A percentile compares a stretch with the other conserved stretches of the same genome.
phyloP scores from a whole-genome alignment of 352 stramenopile genomes.

The Phytophthora ohioensis region DNA sequence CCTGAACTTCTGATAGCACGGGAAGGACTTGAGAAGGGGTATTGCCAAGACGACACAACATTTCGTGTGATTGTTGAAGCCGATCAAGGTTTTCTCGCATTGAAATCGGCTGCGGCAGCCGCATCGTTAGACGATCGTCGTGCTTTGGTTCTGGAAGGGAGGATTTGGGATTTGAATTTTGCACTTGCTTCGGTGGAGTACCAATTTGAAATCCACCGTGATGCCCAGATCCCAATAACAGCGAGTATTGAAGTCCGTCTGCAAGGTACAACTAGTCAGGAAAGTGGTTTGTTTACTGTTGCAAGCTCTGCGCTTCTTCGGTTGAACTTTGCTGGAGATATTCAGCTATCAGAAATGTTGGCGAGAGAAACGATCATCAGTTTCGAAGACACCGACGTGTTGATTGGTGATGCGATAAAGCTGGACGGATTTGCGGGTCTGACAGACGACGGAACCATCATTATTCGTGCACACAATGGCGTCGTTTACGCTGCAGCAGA shows the following conservation, averaged over 20 bases:
- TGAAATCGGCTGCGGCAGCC: background rate
- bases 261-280: background rate
- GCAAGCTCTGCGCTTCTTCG: conserved; percentile 20
- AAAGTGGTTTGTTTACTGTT: background rate
- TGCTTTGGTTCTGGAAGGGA: conserved; percentile 23
- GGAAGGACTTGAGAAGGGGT: conserved; percentile 38
- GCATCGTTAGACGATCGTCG: background rate
- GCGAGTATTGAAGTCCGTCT: conserved; percentile 17
- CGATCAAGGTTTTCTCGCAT: conserved; percentile 12
- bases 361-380: conserved; percentile 11
- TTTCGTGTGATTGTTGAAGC: conserved; percentile 23
- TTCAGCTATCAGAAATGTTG: conserved; percentile 15
- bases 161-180: conserved; percentile 26
- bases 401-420: conserved; percentile 27
- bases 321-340: conserved; percentile 23
- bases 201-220: conserved; percentile 24
- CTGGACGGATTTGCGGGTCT: conserved; percentile 14
- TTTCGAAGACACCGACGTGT: conserved; percentile 24
- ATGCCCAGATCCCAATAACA: conserved; percentile 9
- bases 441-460: background rate
- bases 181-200: conserved; percentile 25
- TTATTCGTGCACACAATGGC: conserved; percentile 27
- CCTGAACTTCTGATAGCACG: conserved; percentile 25
- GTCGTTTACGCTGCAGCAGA: conserved; percentile 14
- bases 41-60: conserved; percentile 32